Evolutionary conservation across 2,329 filamentous ascomycete species (phyloP).

Genomic region (Laburnicola sp.): DNA sequence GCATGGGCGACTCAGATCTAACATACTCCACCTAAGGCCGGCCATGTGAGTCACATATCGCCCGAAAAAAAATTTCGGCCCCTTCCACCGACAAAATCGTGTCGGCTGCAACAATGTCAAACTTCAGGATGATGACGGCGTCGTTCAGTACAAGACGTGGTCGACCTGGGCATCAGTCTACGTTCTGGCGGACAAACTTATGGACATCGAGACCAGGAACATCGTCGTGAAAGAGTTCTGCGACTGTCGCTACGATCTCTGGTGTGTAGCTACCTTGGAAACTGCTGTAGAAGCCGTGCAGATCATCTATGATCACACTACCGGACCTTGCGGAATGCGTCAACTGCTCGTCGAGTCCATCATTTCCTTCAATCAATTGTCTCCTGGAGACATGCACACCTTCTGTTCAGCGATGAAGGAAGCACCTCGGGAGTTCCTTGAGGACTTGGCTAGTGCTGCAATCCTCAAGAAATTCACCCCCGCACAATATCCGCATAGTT

Average conservation of each 20-base stretch:
- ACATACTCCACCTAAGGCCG: too few species aligned
- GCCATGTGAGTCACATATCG: too few species aligned
- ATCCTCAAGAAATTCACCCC: neutral
- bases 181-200: slow-evolving; percentile 7
- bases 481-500: too few species aligned
- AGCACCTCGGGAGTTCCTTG: neutral
- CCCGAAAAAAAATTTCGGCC: too few species aligned
- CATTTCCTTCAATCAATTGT: neutral
- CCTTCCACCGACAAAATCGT: too few species aligned
- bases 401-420: neutral
- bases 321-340: neutral
- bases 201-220: slow-evolving; percentile 7
- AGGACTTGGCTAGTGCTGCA: neutral
- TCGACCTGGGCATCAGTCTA: neutral
- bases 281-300: neutral
- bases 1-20: too few species aligned
- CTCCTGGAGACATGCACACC: neutral
- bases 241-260: neutral
- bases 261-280: neutral
- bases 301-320: neutral
- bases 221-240: neutral
- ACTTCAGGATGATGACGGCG: neutral
- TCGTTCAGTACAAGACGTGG: neutral
- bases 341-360: neutral
- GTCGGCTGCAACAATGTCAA: too few species aligned